These are phyloP conservation scores for Piper longum DNA, from an alignment of 164 flowering plant species.

Conservation along the genomic window DNA sequence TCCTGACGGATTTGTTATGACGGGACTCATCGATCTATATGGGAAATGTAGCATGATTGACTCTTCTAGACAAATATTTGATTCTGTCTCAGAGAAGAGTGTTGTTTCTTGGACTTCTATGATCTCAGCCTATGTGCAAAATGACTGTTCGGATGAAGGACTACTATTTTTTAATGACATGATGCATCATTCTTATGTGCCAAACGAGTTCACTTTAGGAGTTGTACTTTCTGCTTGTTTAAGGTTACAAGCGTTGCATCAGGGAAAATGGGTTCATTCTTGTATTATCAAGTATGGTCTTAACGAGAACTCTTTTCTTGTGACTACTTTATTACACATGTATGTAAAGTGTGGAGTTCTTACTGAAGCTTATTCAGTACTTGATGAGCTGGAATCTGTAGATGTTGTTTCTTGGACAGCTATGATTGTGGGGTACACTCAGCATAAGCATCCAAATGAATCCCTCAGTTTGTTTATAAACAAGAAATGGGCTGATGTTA, in stretches of 20 bases:
- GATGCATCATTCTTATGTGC: slow-evolving; percentile 34
- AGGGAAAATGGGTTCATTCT: slow-evolving; percentile 77
- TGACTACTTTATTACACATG: slow-evolving; percentile 46
- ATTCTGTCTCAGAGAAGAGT: slow-evolving; percentile 30
- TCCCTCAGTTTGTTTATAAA: slow-evolving; percentile 42
- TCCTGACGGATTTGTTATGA: slow-evolving; percentile 50
- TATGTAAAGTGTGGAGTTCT: slow-evolving; percentile 48
- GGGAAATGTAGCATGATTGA: slow-evolving; percentile 44
- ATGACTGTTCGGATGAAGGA: slow-evolving; percentile 39
- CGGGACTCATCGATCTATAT: slow-evolving; percentile 57
- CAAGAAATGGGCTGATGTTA: slow-evolving; percentile 22
- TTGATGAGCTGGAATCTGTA: slow-evolving; percentile 25
- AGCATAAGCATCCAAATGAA: slow-evolving; percentile 27
- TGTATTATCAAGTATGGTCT: slow-evolving; percentile 41
- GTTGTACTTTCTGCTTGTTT: slow-evolving; percentile 51
- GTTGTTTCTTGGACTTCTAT: slow-evolving; percentile 70
- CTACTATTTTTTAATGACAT: slow-evolving; percentile 51
- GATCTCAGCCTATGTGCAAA: slow-evolving; percentile 56
- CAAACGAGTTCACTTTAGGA: slow-evolving; percentile 49
- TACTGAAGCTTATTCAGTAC: slow-evolving; percentile 40
- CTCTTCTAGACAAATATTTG: slow-evolving; percentile 30
- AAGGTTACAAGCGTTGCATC: slow-evolving; percentile 46
- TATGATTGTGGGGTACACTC: slow-evolving; percentile 69
- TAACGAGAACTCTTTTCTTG: slow-evolving; percentile 24
- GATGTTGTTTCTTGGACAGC: slow-evolving; percentile 76